Conservation (phyloP, 2,329 filamentous ascomycete genomes). For the Monosporascus cannonballus region DNA sequence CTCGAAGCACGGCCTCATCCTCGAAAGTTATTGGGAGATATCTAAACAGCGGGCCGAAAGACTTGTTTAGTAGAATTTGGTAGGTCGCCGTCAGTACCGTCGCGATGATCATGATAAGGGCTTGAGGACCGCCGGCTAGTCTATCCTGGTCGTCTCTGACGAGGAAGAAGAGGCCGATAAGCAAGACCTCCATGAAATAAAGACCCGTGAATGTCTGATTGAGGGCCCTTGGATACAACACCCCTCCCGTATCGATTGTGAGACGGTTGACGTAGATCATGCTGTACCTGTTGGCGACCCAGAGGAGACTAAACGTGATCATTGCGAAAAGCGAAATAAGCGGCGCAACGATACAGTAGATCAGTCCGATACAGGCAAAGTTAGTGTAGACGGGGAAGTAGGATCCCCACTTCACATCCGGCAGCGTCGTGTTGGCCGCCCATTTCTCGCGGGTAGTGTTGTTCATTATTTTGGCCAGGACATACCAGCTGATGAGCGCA, state of each 20-base stretch:
- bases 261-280: constrained; percentile 93
- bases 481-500: constrained; percentile 73
- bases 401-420: constrained; percentile 78
- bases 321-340: constrained; percentile 90
- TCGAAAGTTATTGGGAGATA: constrained; percentile 94
- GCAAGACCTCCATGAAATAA: constrained; percentile 88
- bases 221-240: constrained; percentile 86
- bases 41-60: constrained; percentile 78
- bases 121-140: constrained; percentile 66
- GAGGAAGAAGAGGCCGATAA: constrained; percentile 87
- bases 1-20: constrained; percentile 86
- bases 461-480: constrained; percentile 75
- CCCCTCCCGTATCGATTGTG: constrained; percentile 81
- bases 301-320: constrained; percentile 84
- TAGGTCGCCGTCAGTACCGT: constrained; percentile 66
- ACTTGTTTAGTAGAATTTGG: constrained; percentile 73
- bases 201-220: constrained; percentile 94
- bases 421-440: constrained; percentile 71
- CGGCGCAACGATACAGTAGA: constrained; percentile 85
- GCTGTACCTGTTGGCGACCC: constrained; percentile 94
- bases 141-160: constrained; percentile 50
- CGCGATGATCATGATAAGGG: constrained; percentile 75
- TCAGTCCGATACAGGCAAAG: constrained; percentile 83
- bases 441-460: constrained; percentile 80
- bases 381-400: constrained; percentile 98